Conservation (phyloP, 371 early-diverging fungal species). For the Mucor sp. region DNA sequence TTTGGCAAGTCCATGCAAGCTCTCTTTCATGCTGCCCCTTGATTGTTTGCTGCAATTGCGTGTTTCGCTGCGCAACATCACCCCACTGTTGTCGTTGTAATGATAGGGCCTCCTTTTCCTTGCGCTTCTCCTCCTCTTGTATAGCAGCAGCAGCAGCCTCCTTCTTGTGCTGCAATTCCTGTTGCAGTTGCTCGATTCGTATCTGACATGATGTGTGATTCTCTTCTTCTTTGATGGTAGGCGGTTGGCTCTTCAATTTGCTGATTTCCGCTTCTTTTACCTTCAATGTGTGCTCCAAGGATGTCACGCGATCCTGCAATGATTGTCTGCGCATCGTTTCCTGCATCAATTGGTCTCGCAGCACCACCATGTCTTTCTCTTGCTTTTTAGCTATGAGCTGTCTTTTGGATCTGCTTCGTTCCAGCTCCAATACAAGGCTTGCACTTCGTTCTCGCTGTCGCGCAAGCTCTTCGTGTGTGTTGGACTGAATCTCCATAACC, state of each 20-base stretch:
- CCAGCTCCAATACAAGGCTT: slow-evolving; percentile 6
- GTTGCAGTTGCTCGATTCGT: not conserved
- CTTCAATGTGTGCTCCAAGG: not conserved
- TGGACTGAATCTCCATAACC: not conserved
- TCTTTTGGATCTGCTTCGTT: not conserved
- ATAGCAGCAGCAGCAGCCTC: not conserved
- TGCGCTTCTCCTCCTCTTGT: not conserved
- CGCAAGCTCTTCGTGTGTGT: not conserved
- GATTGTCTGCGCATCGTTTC: not conserved
- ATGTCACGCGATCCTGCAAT: slow-evolving; percentile 6
- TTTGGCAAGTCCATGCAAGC: not conserved
- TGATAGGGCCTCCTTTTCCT: not conserved
- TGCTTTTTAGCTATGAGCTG: not conserved
- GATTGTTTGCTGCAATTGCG: not conserved
- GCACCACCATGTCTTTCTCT: not conserved
- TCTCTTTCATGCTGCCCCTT: not conserved
- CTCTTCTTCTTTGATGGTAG: not conserved
- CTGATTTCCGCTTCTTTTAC: not conserved
- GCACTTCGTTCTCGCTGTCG: slow-evolving; percentile 9
- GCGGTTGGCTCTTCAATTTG: not conserved
- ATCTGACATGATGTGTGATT: not conserved
- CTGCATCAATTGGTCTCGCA: slow-evolving; percentile 1
- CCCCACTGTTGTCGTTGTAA: not conserved
- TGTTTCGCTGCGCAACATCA: not conserved
- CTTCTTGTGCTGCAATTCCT: not conserved